A percentile compares a stretch with the other conserved stretches of the same genome.
phyloP scores from a whole-genome alignment of 2,329 filamentous ascomycete species.

The Domatiomyces catenatus region DNA sequence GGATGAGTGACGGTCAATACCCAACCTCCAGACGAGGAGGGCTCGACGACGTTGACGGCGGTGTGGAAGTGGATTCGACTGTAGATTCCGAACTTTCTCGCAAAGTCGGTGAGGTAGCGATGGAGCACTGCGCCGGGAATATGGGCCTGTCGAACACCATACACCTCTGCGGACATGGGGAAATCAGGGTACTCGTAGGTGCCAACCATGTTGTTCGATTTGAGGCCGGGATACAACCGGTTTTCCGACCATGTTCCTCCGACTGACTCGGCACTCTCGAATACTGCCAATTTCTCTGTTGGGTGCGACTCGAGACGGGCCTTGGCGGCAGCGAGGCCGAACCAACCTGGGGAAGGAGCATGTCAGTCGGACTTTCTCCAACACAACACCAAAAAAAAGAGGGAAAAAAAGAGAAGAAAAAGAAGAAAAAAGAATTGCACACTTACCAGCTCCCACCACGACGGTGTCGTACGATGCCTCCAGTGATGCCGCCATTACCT shows the following conservation, averaged over 20 bases:
- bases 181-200: conserved; percentile 62
- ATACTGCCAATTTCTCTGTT: conserved; percentile 37
- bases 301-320: conserved; percentile 46
- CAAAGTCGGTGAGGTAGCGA: conserved; percentile 42
- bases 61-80: conserved; percentile 36
- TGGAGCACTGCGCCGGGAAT: conserved; percentile 43
- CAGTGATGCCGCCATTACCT: background rate
- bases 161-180: conserved; percentile 46
- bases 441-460: conserved; percentile 36
- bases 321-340: conserved; percentile 47
- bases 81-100: conserved; percentile 37
- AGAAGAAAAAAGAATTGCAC: background rate
- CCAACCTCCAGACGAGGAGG: conserved; percentile 26
- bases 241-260: conserved; percentile 58
- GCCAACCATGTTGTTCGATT: conserved; percentile 58
- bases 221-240: conserved; percentile 51
- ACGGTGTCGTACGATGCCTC: conserved; percentile 20
- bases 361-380: background rate
- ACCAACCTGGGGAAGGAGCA: conserved; percentile 28
- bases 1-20: conserved; percentile 15
- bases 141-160: conserved; percentile 39
- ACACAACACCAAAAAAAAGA: too few species aligned
- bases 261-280: conserved; percentile 42
- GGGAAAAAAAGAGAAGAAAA: background rate
- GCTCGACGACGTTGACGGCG: conserved; percentile 35